Evolutionary conservation across 2,329 filamentous ascomycete species (phyloP).

Genomic region (Claviceps paspali): DNA sequence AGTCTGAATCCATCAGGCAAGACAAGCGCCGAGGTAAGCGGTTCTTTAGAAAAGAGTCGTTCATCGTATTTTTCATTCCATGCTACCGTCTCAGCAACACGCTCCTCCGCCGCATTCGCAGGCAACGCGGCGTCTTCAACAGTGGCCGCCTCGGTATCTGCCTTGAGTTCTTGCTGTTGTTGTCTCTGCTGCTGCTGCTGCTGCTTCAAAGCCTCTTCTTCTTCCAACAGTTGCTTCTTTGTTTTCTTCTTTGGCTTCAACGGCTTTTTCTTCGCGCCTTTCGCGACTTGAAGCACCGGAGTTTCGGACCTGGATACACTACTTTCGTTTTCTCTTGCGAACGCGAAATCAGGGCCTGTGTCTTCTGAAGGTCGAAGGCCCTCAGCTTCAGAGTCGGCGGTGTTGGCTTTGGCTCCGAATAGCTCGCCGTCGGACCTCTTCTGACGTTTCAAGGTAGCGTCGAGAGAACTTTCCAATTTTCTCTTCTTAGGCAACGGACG

Average conservation of each 20-base stretch:
- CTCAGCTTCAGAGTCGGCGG: conserved; percentile 34
- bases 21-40: conserved; percentile 27
- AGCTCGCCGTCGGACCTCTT: conserved; percentile 70
- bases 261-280: conserved; percentile 39
- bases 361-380: conserved; percentile 34
- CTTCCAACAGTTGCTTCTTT: conserved; percentile 62
- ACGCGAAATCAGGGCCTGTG: conserved; percentile 30
- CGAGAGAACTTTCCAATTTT: conserved; percentile 52
- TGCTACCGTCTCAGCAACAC: conserved; percentile 15
- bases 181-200: no score
- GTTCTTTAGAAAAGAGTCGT: conserved; percentile 32
- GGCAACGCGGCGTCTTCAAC: conserved; percentile 27
- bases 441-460: conserved; percentile 59
- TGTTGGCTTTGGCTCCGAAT: conserved; percentile 47
- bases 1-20: conserved; percentile 30
- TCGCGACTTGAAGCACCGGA: conserved; percentile 25
- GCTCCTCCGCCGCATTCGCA: conserved; percentile 14
- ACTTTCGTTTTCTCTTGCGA: conserved; percentile 25
- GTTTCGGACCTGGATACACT: conserved; percentile 31
- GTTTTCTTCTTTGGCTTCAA: conserved; percentile 56
- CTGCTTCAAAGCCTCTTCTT: conserved; percentile 45
- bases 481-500: conserved; percentile 46
- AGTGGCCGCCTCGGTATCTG: conserved; percentile 19
- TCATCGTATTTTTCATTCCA: conserved; percentile 36
- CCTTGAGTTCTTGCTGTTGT: no score